Evolutionary conservation across 352 stramenopile species (phyloP), one percentile per base, ranked within the genome.

Genomic region (Pythium apleroticum): DNA sequence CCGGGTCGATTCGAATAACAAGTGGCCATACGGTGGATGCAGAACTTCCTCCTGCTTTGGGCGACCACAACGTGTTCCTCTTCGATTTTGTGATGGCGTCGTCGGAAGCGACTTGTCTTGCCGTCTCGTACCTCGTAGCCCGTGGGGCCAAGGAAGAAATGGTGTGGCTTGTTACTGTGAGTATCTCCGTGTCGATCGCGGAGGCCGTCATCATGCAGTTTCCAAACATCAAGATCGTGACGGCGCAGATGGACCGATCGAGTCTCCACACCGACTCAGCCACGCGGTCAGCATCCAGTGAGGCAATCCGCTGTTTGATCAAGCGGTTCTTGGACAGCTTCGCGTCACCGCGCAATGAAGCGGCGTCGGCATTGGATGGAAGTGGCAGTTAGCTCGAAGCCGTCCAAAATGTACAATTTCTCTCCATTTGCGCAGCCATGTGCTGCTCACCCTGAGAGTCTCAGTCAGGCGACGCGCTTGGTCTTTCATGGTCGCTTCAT

Each of bases 21-120:
- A 19, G 45, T 14, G 30, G 30, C 25, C 7, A 7, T 3, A 19
- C 52, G 19, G 24, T 35, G 27, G 25, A 73, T 50, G 37, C 48
- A 54, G 22, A 55, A 10, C 43, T 79, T 59, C 59, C 41, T 5
- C 35, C 57, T 39, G 74, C 60, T 33, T 61, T 86, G 14, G 66
- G 72, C 52, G 74, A 71, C 60, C 77, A 84, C 63, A 83, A 80
- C 45, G 73, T 86, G 0, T 78, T 86, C 30, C 43, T 86, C 15
- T 63, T 83, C 28, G 77, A 80, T 35, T 53, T 78, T 12, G 73
- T 75, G 5, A 62, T 77, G n/a, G 67, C 68, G n/a, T 73, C 65
- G 0, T 31, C 67, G 0, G 59, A 80, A 2, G 58, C 65, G 12
- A 63, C 81, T 19, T 66, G 68, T 20, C 56, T 67, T 1, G 76